A percentile compares a stretch with the other conserved stretches of the same genome.
Conservation (phyloP, 2,329 filamentous ascomycete species). For the Pyrenophora graminea region DNA sequence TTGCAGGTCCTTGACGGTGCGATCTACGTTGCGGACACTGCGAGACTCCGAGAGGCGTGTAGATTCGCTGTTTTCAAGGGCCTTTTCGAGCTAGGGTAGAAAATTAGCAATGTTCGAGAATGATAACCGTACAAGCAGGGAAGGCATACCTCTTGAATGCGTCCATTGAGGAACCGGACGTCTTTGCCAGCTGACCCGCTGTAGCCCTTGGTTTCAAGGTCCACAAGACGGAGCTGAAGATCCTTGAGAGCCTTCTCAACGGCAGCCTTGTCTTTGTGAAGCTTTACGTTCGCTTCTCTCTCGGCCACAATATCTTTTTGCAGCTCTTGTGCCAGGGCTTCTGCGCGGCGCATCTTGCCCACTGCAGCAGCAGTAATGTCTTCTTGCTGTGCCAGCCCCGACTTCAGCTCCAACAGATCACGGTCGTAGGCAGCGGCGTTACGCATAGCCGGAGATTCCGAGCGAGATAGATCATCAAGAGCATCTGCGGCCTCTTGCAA, state of each 20-base stretch:
- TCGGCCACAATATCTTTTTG: conserved; percentile 90
- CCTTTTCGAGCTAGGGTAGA: conserved; percentile 73
- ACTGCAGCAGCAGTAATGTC: conserved; percentile 89
- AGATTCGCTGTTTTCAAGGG: conserved; percentile 81
- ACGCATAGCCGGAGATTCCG: conserved; percentile 84
- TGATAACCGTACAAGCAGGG: not conserved
- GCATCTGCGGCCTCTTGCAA: conserved; percentile 85
- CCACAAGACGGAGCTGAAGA: conserved; percentile 84
- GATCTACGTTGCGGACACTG: conserved; percentile 88
- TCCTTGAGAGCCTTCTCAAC: conserved; percentile 92
- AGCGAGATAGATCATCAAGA: conserved; percentile 83
- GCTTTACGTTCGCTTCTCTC: conserved; percentile 76
- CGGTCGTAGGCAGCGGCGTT: conserved; percentile 88
- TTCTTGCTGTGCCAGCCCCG: conserved; percentile 86
- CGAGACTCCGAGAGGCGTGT: conserved; percentile 80
- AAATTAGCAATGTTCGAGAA: conserved; percentile 16
- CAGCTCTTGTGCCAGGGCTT: conserved; percentile 82
- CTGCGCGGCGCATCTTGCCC: conserved; percentile 94
- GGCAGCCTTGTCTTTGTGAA: conserved; percentile 87
- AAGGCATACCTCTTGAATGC: conserved; percentile 84
- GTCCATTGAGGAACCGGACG: conserved; percentile 90
- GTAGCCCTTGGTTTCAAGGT: conserved; percentile 96
- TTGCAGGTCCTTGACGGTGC: conserved; percentile 90
- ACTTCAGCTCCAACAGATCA: conserved; percentile 87
- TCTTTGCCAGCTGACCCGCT: conserved; percentile 86